A percentile compares a stretch with the other conserved stretches of the same genome.
These are phyloP conservation scores for Pythium biforme DNA, from an alignment of 352 stramenopile species.

Conservation along the genomic window DNA sequence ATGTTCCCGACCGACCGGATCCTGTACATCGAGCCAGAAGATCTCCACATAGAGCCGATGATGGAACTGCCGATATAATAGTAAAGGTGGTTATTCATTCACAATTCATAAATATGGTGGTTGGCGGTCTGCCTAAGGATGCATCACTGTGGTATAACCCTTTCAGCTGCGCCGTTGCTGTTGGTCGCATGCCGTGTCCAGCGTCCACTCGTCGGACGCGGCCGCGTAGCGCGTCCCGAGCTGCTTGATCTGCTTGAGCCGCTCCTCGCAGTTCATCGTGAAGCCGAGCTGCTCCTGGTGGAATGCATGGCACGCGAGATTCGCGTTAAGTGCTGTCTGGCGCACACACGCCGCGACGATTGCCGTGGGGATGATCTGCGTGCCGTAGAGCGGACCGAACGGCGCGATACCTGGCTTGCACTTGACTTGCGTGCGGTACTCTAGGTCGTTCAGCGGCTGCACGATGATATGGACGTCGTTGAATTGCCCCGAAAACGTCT, in stretches of 20 bases:
- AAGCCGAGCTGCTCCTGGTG: constrained; percentile 85
- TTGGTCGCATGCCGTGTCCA: neutral
- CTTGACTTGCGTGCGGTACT: constrained; percentile 74
- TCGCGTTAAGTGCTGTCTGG: constrained; percentile 80
- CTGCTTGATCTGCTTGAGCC: constrained; percentile 88
- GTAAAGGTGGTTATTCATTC: too few relatives aligned
- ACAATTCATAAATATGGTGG: constrained; percentile 19
- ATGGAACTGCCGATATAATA: neutral
- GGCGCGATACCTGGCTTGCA: constrained; percentile 63
- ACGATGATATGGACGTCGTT: constrained; percentile 88
- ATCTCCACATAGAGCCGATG: neutral
- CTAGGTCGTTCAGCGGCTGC: constrained; percentile 70
- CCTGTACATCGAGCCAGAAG: neutral
- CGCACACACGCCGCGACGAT: constrained; percentile 70
- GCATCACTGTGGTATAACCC: neutral
- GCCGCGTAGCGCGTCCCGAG: constrained; percentile 58
- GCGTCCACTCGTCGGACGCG: constrained; percentile 46
- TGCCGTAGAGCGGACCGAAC: constrained; percentile 79
- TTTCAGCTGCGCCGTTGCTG: neutral
- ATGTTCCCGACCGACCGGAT: constrained; percentile 17
- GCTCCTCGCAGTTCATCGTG: constrained; percentile 75
- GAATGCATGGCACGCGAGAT: constrained; percentile 78
- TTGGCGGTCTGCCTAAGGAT: neutral
- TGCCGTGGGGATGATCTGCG: constrained; percentile 60
- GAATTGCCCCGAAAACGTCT: constrained; percentile 80